phyloP scores from a whole-genome alignment of 106 monocot species.

The Xerophyta viscosa region DNA sequence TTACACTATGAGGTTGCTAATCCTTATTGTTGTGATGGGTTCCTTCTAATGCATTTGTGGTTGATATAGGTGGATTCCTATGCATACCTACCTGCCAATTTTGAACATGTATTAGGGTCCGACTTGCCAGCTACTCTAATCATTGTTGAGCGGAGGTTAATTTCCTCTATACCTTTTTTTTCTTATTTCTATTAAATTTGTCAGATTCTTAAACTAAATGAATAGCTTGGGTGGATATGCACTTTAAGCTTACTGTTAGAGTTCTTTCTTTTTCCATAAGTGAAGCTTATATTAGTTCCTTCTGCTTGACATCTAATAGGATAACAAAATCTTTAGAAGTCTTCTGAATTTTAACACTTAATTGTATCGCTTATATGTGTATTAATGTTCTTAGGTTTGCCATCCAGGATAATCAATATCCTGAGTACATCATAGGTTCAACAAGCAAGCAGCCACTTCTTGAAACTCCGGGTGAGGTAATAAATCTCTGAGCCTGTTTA shows the following conservation, averaged over 20 bases:
- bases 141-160: constrained; percentile 78
- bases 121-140: constrained; percentile 48
- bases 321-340: no score
- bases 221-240: no score
- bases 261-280: no score
- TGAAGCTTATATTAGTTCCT: no score
- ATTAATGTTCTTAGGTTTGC: constrained; percentile 30
- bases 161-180: no score
- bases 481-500: background rate
- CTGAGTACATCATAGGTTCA: constrained; percentile 54
- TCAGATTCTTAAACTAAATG: no score
- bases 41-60: background rate
- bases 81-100: constrained; percentile 78
- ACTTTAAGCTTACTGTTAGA: no score
- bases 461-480: constrained; percentile 92
- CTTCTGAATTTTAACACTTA: no score
- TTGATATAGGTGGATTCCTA: constrained; percentile 69
- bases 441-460: constrained; percentile 76
- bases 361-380: background rate
- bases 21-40: background rate
- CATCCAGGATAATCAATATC: constrained; percentile 24
- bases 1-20: no score
- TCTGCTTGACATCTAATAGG: no score
- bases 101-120: constrained; percentile 34
- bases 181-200: no score